Evolutionary conservation across 495 filamentous ascomycete genomes (phyloP), one percentile per base, ranked within the genome.

Genomic region (Penicillium macrosclerotiorum): DNA sequence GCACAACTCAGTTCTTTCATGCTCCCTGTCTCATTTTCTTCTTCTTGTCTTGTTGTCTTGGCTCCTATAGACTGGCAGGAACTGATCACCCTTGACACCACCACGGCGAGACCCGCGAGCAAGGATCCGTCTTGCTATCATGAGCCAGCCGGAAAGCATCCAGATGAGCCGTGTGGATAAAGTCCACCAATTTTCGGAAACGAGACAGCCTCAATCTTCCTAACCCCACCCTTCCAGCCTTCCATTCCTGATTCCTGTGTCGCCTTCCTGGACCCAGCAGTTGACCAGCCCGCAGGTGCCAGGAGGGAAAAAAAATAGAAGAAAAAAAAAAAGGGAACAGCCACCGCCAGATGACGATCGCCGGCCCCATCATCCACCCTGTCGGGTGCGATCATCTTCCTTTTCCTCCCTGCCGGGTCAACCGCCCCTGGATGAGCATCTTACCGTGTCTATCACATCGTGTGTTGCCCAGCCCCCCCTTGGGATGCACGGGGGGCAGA

Each of bases 321-420:
- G 26, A 35, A 37, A 17, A 27, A 38, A 25, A 19, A 12, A 26
- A 20, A 16, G 38, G n/a, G n/a, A n/a, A n/a, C n/a, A n/a, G n/a
- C n/a, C n/a, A n/a, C n/a, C n/a, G n/a, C n/a, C 20, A 44, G 31
- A 62, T 54, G 37, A 54, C 32, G 59, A 59, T 62, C 59, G 49
- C 36, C 45, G 20, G 54, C 54, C 48, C 57, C 51, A 53, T 39
- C 42, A 42, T 34, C 54, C 59, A 54, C 17, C 34, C 17, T 47
- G 44, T 47, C 55, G 59, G 59, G 55, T 45, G 42, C 51, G 49
- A 59, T 59, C 52, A 30, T 38, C 52, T 32, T 42, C 37, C 48
- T 51, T 52, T 55, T 45, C 52, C 47, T 47, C 42, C 42, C 42
- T 57, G 38, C 40, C 36, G 57, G 57, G 46, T 55, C 51, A 29